Conservation (phyloP, 2,329 filamentous ascomycete species). For the Colletotrichum filicis region DNA sequence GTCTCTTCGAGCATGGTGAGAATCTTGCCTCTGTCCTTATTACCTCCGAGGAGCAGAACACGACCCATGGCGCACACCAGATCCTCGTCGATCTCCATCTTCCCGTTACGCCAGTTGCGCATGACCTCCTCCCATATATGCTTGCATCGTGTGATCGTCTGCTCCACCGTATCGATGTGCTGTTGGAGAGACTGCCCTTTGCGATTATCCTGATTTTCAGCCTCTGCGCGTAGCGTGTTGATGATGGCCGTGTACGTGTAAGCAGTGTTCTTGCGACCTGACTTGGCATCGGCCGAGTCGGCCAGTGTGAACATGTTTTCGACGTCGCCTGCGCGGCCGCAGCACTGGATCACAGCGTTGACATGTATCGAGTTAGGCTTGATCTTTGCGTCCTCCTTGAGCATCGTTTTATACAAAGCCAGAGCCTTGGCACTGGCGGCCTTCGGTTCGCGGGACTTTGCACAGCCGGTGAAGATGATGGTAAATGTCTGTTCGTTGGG, state of each 20-base stretch:
- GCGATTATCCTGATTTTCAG: constrained; percentile 44
- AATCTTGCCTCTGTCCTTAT: constrained; percentile 75
- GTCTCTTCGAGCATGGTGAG: constrained; percentile 84
- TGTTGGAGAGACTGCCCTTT: constrained; percentile 44
- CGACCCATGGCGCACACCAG: constrained; percentile 86
- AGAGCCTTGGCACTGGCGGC: constrained; percentile 75
- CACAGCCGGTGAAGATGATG: constrained; percentile 81
- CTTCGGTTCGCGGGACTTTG: constrained; percentile 66
- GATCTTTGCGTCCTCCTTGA: constrained; percentile 66
- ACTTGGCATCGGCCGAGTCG: constrained; percentile 73
- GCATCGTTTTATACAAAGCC: constrained; percentile 81
- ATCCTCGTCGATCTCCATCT: constrained; percentile 79
- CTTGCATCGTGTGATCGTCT: constrained; percentile 73
- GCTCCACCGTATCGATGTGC: constrained; percentile 47
- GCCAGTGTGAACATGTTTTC: constrained; percentile 84
- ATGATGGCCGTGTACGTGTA: constrained; percentile 86
- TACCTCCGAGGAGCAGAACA: constrained; percentile 74
- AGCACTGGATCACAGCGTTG: constrained; percentile 89
- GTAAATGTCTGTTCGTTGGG: constrained; percentile 89
- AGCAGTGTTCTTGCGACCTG: constrained; percentile 68
- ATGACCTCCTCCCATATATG: constrained; percentile 85
- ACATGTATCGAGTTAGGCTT: constrained; percentile 83
- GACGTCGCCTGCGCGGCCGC: constrained; percentile 77
- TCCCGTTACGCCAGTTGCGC: constrained; percentile 77
- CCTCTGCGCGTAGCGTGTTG: constrained; percentile 73